Percentiles rank a stretch among this genome's conserved stretches.
Evolutionary conservation across 495 filamentous ascomycete genomes (phyloP).

Genomic region (Penicillium macrosclerotiorum): DNA sequence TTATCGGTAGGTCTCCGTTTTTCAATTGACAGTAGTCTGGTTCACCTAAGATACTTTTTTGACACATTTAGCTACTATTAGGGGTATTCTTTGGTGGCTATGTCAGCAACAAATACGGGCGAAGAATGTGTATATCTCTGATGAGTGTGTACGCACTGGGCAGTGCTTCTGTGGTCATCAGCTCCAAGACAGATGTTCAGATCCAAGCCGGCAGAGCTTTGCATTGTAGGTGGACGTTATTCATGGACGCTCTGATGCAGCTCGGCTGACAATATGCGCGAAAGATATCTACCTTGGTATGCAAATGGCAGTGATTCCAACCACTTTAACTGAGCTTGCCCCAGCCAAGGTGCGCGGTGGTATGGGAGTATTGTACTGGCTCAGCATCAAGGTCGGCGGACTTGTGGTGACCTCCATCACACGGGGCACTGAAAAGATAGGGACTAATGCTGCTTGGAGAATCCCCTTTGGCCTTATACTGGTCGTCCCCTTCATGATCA

Average conservation of each 20-base stretch:
- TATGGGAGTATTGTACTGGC: slow-evolving; percentile 32
- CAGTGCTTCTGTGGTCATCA: slow-evolving; percentile 30
- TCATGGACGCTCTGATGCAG: background rate
- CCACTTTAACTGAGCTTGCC: slow-evolving; percentile 31
- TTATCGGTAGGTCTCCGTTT: slow-evolving; percentile 5
- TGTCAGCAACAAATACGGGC: slow-evolving; percentile 30
- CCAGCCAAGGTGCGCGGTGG: slow-evolving; percentile 34
- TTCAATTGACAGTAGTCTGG: background rate
- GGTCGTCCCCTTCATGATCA: slow-evolving; percentile 25
- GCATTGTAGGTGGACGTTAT: slow-evolving; percentile 18
- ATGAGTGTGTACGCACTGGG: slow-evolving; percentile 36
- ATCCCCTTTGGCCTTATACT: slow-evolving; percentile 31
- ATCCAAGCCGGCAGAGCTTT: slow-evolving; percentile 31
- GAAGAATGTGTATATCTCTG: slow-evolving; percentile 32
- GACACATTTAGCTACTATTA: background rate
- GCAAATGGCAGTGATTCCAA: slow-evolving; percentile 31
- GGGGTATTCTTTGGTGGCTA: slow-evolving; percentile 27
- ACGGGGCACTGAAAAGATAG: slow-evolving; percentile 24
- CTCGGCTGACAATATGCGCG: background rate
- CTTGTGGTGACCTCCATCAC: slow-evolving; percentile 29
- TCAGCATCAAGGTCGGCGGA: slow-evolving; percentile 23
- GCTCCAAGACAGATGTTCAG: slow-evolving; percentile 26
- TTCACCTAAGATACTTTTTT: too few relatives aligned
- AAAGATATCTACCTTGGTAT: slow-evolving; percentile 34
- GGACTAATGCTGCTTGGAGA: slow-evolving; percentile 28